A percentile compares a stretch with the other conserved stretches of the same genome.
Evolutionary conservation across 2,329 filamentous ascomycete genomes (phyloP).

Genomic region (Beauveria australis): DNA sequence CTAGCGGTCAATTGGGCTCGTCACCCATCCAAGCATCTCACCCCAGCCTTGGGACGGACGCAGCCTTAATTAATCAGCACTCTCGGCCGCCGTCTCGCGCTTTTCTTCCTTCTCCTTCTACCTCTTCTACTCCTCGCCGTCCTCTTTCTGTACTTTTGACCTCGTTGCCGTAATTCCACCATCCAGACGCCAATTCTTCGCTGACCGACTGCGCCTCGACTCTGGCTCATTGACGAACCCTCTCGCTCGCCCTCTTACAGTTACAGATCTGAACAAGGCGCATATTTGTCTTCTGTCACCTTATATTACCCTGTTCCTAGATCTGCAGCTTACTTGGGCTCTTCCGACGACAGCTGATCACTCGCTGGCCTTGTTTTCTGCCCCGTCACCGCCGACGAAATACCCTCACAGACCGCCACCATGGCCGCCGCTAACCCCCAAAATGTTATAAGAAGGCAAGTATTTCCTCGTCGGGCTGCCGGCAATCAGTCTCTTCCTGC

Average conservation of each 20-base stretch:
- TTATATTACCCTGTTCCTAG: neutral
- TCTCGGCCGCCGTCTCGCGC: neutral
- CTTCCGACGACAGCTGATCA: neutral
- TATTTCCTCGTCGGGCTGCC: neutral
- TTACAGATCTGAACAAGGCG: neutral
- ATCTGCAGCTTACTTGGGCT: neutral
- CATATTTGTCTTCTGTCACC: neutral
- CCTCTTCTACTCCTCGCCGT: neutral
- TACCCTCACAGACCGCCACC: neutral
- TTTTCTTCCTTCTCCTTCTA: neutral
- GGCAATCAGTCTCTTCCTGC: neutral
- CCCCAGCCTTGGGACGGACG: conserved; percentile 4
- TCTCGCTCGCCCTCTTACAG: neutral
- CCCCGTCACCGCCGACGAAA: neutral
- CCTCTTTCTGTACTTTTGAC: neutral
- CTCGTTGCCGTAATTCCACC: neutral
- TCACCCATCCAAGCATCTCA: neutral
- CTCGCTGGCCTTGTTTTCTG: neutral
- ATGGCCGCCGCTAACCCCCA: conserved; percentile 10
- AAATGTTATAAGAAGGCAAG: conserved; percentile 13
- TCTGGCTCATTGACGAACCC: neutral
- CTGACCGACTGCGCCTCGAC: neutral
- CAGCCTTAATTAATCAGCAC: conserved; percentile 3
- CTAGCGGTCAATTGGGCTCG: neutral
- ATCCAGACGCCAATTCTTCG: neutral